phyloP scores from a whole-genome alignment of 495 filamentous ascomycete species.

The Aspergillus homomorphus region DNA sequence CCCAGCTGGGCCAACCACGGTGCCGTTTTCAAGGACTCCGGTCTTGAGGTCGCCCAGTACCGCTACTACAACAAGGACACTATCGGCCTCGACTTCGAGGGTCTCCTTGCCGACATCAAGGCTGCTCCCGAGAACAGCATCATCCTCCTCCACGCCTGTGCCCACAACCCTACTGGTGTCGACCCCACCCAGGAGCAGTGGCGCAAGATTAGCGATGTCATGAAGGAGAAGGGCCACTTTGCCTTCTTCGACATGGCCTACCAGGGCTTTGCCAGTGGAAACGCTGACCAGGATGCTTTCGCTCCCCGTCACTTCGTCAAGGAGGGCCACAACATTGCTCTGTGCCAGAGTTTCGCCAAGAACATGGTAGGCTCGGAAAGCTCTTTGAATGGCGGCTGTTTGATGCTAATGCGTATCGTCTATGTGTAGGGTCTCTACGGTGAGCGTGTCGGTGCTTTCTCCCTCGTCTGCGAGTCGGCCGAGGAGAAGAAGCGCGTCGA shows the following conservation, averaged over 20 bases:
- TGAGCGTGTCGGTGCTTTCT: slow-evolving; percentile 97
- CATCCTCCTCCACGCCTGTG: slow-evolving; percentile 93
- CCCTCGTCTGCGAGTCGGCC: slow-evolving; percentile 74
- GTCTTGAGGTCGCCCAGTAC: slow-evolving; percentile 88
- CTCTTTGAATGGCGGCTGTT: background rate
- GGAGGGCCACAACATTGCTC: slow-evolving; percentile 83
- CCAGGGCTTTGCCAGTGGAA: slow-evolving; percentile 94
- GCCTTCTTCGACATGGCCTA: slow-evolving; percentile 99
- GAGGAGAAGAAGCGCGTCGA: slow-evolving; percentile 96
- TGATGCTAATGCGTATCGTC: background rate
- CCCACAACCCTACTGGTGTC: slow-evolving; percentile 97
- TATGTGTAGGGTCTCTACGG: slow-evolving; percentile 79
- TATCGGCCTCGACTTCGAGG: slow-evolving; percentile 95
- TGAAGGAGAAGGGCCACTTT: slow-evolving; percentile 87
- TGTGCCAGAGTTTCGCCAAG: slow-evolving; percentile 97
- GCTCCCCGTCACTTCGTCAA: slow-evolving; percentile 87
- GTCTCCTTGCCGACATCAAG: slow-evolving; percentile 88
- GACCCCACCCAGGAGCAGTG: slow-evolving; percentile 93
- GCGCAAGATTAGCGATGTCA: slow-evolving; percentile 83
- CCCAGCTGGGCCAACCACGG: slow-evolving; percentile 99
- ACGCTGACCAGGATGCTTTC: slow-evolving; percentile 90
- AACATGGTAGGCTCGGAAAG: slow-evolving; percentile 70
- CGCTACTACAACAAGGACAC: slow-evolving; percentile 99
- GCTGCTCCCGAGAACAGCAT: slow-evolving; percentile 80
- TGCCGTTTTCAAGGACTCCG: slow-evolving; percentile 91